Evolutionary conservation across 768 basidiomycete genomes (phyloP).

Genomic region (Phylloporus arenicola): DNA sequence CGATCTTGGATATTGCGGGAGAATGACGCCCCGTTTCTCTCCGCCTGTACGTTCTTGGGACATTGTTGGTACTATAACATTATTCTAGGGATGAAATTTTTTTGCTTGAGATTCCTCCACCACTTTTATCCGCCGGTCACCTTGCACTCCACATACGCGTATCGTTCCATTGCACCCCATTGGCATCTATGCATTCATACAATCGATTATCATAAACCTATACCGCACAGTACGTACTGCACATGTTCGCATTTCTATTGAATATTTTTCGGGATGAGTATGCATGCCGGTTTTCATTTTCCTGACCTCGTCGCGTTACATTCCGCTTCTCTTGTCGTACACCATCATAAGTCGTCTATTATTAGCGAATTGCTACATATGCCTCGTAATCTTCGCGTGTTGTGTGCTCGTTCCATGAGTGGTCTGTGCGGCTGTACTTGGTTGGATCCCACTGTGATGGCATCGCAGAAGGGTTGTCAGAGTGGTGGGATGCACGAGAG

Average conservation of each 20-base stretch:
- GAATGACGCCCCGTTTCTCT: conserved; percentile 11
- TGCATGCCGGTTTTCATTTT: background rate
- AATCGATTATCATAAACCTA: conserved; percentile 19
- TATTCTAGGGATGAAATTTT: conserved; percentile 30
- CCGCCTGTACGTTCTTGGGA: conserved; percentile 32
- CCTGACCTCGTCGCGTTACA: background rate
- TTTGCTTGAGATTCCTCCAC: conserved; percentile 22
- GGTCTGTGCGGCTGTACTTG: conserved; percentile 1
- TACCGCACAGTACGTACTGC: conserved; percentile 24
- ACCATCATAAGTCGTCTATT: conserved; percentile 10
- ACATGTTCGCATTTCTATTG: conserved; percentile 29
- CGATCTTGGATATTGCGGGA: conserved; percentile 19
- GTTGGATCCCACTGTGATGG: background rate
- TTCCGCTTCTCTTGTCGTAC: conserved; percentile 6
- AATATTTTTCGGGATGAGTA: conserved; percentile 10
- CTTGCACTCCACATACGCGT: conserved; percentile 5
- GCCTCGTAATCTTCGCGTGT: conserved; percentile 9
- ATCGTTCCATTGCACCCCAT: background rate
- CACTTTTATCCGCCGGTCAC: conserved; percentile 11
- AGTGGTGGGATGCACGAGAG: conserved; percentile 6
- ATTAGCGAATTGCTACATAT: conserved; percentile 18
- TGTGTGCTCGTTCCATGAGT: conserved; percentile 2
- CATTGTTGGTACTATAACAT: conserved; percentile 32
- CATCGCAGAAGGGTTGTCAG: conserved; percentile 8
- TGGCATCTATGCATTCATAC: conserved; percentile 25